Evolutionary conservation across 164 flowering plant genomes (phyloP).

Genomic region (Magnolia sinica): DNA sequence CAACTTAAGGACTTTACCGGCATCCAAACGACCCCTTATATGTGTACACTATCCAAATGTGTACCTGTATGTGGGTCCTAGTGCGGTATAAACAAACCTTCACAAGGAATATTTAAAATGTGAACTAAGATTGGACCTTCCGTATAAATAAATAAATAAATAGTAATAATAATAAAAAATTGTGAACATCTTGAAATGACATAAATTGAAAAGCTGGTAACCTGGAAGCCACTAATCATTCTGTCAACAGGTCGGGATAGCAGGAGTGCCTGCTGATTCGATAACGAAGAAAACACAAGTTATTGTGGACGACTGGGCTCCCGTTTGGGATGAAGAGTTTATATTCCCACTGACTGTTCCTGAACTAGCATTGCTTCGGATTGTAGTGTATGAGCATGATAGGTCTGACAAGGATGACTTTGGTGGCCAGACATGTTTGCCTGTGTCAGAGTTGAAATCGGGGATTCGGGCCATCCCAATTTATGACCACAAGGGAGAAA

Average conservation of each 20-base stretch:
- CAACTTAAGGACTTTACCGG: no score
- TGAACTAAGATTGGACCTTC: no score
- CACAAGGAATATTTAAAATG: no score
- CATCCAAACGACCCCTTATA: no score
- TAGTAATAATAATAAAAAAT: no score
- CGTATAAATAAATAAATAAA: no score
- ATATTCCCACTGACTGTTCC: constrained; percentile 45
- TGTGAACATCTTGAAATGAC: background rate
- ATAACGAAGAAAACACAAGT: constrained; percentile 30
- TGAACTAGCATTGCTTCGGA: constrained; percentile 46
- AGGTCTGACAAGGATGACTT: constrained; percentile 46
- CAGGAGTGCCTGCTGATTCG: constrained; percentile 43
- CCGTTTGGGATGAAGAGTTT: constrained; percentile 46
- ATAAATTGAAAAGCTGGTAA: background rate
- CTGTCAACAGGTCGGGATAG: constrained; percentile 40
- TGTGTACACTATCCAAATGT: no score
- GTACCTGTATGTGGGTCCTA: no score
- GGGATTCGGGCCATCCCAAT: constrained; percentile 50
- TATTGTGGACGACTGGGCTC: constrained; percentile 42
- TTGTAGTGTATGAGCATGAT: constrained; percentile 48
- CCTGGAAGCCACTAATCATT: background rate
- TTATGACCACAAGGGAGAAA: constrained; percentile 28
- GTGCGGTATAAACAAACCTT: no score
- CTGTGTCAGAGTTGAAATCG: constrained; percentile 37
- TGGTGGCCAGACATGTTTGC: constrained; percentile 49